phyloP scores from a whole-genome alignment of 2,329 filamentous ascomycete genomes.

The Penicillium rolfsii region DNA sequence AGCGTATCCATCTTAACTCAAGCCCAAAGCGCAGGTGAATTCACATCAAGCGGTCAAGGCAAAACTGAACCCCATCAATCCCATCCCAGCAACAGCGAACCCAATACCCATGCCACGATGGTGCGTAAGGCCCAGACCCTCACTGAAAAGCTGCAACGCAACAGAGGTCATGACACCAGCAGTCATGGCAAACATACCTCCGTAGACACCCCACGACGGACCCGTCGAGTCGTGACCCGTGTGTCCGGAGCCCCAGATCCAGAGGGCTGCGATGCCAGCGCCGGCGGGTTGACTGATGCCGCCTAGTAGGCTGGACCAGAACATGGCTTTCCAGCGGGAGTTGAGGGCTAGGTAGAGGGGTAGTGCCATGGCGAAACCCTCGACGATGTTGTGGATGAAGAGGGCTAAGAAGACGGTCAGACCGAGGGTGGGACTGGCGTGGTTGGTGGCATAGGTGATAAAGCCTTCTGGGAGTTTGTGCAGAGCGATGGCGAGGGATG shows the following conservation, averaged over 20 bases:
- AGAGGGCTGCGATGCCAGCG: constrained; percentile 79
- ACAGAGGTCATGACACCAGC: constrained; percentile 96
- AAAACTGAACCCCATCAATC: constrained; percentile 79
- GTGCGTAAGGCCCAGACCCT: constrained; percentile 76
- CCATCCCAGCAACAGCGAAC: constrained; percentile 66
- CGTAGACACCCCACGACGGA: constrained; percentile 59
- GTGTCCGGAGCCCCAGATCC: constrained; percentile 73
- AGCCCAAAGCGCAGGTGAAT: neutral
- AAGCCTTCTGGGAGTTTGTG: constrained; percentile 91
- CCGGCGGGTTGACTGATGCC: constrained; percentile 86
- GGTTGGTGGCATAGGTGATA: constrained; percentile 95
- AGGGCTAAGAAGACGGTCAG: constrained; percentile 92
- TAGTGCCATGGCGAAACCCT: constrained; percentile 91
- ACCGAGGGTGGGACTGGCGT: constrained; percentile 85
- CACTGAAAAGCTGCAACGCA: constrained; percentile 82
- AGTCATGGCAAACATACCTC: constrained; percentile 79
- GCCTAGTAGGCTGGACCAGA: constrained; percentile 80
- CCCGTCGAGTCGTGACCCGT: constrained; percentile 35
- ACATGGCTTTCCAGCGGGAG: constrained; percentile 77
- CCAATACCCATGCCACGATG: constrained; percentile 42
- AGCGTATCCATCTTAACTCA: neutral
- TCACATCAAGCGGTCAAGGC: constrained; percentile 68
- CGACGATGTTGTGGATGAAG: constrained; percentile 97
- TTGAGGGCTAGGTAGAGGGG: constrained; percentile 89
- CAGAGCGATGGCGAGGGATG: constrained; percentile 88